Evolutionary conservation across 192 early-diverging fungal genomes (phyloP), one percentile per base, ranked within the genome.

Genomic region (Backusella circina): DNA sequence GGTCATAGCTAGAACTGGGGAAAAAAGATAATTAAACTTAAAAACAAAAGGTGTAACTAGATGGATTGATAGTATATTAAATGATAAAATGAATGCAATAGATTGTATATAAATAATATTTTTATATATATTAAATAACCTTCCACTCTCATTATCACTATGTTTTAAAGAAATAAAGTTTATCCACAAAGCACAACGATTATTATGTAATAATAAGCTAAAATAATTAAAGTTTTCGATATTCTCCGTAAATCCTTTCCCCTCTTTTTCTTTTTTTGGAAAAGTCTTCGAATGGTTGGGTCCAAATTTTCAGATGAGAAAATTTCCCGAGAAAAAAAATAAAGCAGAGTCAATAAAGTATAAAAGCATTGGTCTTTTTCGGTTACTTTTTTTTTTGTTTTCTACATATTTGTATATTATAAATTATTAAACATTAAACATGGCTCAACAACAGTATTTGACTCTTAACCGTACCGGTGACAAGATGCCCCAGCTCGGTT

Each of bases 401-500:
- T 67, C 16, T 30, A 50, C 31, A 35, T 28, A 41, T 47, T 30
- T 71, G 16, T 71, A 35, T 50, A 41, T 44, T 71, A 71, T 39
- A 71, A 18, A 71, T 33, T 67, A 30, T 35, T 67, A 18, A 65
- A 9, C 26, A 4, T 44, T 15, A 44, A 61, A 61, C 21, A 73
- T 73, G 71, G 32, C 47, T 37, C 15, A 30, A 31, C 30, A 50
- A 61, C 30, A 73, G 26, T 64, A 61, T 32, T 26, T 88, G 70
- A 80, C 73, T 76, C 74, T 88, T 21, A 82, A 78, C 41, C 32
- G 71, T 33, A 80, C 84, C 57, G 80, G 80, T 36, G 44, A 80
- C 37, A 83, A 82, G 69, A 88, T 88, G 86, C 86, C 84, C 23
- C 44, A 84, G 26, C 75, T 88, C 37, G 86, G 86, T 35, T 79